Percentiles rank a stretch among this genome's conserved stretches.
Evolutionary conservation across 176 grass and related monocot genomes (phyloP).

Genomic region (Musa schizocarpa): DNA sequence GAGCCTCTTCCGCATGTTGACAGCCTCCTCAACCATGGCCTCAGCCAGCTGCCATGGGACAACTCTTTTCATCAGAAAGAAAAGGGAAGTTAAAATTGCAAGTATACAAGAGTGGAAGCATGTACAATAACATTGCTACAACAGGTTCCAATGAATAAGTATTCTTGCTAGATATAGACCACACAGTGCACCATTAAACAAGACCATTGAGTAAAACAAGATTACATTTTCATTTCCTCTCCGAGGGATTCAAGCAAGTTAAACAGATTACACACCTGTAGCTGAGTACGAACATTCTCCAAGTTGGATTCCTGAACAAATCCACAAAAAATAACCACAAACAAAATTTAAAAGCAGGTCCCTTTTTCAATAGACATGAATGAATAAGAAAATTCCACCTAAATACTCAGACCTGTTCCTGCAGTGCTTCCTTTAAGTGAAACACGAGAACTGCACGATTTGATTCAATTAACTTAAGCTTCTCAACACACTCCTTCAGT

Average conservation of each 20-base stretch:
- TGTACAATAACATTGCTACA: not conserved
- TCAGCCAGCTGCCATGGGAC: constrained; percentile 42
- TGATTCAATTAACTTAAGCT: constrained; percentile 62
- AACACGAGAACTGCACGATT: constrained; percentile 54
- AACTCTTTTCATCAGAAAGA: not conserved
- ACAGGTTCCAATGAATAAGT: not conserved
- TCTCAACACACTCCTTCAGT: constrained; percentile 71
- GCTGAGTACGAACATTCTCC: constrained; percentile 74
- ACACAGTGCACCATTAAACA: not conserved
- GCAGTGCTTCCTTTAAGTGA: constrained; percentile 76
- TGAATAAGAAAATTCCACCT: constrained; percentile 14
- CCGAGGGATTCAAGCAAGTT: constrained; percentile 3
- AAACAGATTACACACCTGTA: constrained; percentile 37
- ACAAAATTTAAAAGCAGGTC: not conserved
- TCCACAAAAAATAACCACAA: constrained; percentile 8
- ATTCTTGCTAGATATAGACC: not conserved
- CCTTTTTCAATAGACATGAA: constrained; percentile 6
- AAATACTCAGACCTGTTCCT: constrained; percentile 62
- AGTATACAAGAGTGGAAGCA: not conserved
- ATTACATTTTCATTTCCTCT: not conserved
- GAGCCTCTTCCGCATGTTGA: constrained; percentile 66
- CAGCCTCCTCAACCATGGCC: constrained; percentile 55
- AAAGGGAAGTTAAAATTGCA: not conserved
- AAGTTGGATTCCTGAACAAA: constrained; percentile 77
- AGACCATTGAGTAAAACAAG: not conserved